Evolutionary conservation across 257 asterid genomes (phyloP).

Genomic region (Nicotiana knightiana): DNA sequence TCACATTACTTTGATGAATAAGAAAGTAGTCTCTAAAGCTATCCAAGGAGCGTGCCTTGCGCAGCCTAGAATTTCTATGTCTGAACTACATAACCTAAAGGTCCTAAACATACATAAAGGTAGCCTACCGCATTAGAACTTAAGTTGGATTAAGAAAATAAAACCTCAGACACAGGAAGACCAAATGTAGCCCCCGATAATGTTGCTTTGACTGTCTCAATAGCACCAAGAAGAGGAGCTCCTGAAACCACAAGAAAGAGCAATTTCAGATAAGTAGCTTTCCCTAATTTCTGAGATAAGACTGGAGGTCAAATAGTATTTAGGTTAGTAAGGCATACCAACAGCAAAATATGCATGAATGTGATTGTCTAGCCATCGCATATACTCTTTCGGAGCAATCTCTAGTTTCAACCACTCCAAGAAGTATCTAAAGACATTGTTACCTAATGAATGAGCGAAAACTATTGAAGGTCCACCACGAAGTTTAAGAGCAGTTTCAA

Average conservation of each 20-base stretch:
- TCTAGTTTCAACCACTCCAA: slow-evolving; percentile 97
- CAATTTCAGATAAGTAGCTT: slow-evolving; percentile 14
- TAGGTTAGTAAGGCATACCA: slow-evolving; percentile 53
- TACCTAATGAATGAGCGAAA: slow-evolving; percentile 95
- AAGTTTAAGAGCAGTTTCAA: slow-evolving; percentile 93
- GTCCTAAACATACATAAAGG: neutral
- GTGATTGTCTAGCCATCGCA: slow-evolving; percentile 86
- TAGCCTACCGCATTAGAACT: neutral
- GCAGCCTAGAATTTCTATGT: neutral
- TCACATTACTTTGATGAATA: neutral
- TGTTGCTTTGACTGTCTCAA: slow-evolving; percentile 74
- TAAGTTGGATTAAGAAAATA: slow-evolving; percentile 17
- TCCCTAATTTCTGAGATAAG: slow-evolving; percentile 1
- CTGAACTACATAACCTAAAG: neutral
- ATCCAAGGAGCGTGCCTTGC: neutral
- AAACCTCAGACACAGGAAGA: slow-evolving; percentile 94
- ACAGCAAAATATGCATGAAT: slow-evolving; percentile 98
- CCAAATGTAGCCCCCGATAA: slow-evolving; percentile 82
- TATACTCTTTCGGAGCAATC: slow-evolving; percentile 84
- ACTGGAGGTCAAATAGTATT: slow-evolving; percentile 15
- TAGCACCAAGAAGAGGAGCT: slow-evolving; percentile 92
- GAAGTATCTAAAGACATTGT: slow-evolving; percentile 97
- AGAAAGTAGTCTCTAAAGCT: neutral
- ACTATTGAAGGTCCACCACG: slow-evolving; percentile 97
- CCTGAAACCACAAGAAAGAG: slow-evolving; percentile 46